Base-by-base conservation (phyloP, 2,329 filamentous ascomycete species). In the Colletotrichum musae region DNA sequence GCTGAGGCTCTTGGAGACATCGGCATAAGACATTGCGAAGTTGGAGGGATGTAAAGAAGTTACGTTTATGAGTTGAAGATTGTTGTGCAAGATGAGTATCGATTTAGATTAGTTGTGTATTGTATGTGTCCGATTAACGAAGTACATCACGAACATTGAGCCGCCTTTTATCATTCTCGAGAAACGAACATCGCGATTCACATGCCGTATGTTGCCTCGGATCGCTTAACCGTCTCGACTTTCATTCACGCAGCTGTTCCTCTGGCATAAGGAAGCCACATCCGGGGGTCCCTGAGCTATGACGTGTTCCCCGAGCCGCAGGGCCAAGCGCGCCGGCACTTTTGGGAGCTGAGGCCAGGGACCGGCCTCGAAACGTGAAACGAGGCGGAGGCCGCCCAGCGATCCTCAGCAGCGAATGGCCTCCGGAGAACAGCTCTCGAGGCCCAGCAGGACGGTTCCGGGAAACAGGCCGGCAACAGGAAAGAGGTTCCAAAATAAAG, bases 361-460 rank as follows among this genome's bases (percentile, higher is more conserved):
- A 58, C 59, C 43, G 53, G 36, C 60, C 47, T 48, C 53, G 53
- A 68, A 58, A 68, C 65, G 28, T 68, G 65, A 68, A 68, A 68
- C 65, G 43, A 64, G 58, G 59, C 59, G 53, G 59, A 68, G 65
- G 59, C 65, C 59, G 65, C 65, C 65, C 59, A 53, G 52, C 65
- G 53, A 68, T 64, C 53, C 26, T 64, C 52, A 53, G 15, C 65
- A 41, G 32, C 26, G 18, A 15, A 51, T 53, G 47, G 21, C 32
- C 26, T 43, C 43, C 52, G 28, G n/a, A 43, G 24, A 41, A 16
- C 15, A 43, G 43, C 7, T 9, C n/a, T 54, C 13, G n/a, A 15
- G 41, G 32, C 16, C 48, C 58, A 52, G 39, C 9, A 28, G 36
- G 39, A 54, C 59, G 59, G 59, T 21, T 54, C n/a, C 47, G 10